These are phyloP conservation scores for Citrus hindsii DNA, from an alignment of 345 rosid genomes.

Conservation along the genomic window DNA sequence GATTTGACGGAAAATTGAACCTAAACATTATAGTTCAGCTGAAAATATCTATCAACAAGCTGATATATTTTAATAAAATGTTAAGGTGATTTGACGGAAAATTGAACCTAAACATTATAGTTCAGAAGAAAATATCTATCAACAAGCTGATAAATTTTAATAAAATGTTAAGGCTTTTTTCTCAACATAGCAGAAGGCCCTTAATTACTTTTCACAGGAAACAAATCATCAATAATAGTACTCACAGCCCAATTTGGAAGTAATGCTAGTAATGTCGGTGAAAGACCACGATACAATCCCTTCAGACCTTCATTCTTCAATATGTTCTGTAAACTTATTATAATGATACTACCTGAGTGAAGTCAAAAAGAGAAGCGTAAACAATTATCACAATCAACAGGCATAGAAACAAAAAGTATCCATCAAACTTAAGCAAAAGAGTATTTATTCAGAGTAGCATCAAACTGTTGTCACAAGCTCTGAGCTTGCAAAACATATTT, in stretches of 20 bases:
- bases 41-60: background rate
- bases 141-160: background rate
- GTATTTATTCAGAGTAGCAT: background rate
- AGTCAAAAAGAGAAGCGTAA: slow-evolving; percentile 8
- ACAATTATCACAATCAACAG: background rate
- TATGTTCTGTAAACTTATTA: slow-evolving; percentile 63
- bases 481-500: background rate
- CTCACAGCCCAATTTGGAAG: slow-evolving; percentile 99
- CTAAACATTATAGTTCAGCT: background rate
- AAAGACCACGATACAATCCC: slow-evolving; percentile 93
- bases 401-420: slow-evolving; percentile 13
- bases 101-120: background rate
- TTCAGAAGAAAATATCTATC: background rate
- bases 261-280: slow-evolving; percentile 87
- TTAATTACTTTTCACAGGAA: background rate
- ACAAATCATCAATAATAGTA: slow-evolving; percentile 7
- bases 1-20: background rate
- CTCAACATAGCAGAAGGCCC: background rate
- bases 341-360: slow-evolving; percentile 66
- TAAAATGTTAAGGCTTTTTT: background rate
- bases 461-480: background rate
- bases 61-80: background rate
- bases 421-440: slow-evolving; percentile 2
- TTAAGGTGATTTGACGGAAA: background rate
- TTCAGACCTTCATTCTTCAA: slow-evolving; percentile 63